Percentiles rank a stretch among this genome's conserved stretches.
Evolutionary conservation across 139 green algal species (phyloP).

Genomic region (Mesotaenium endlicherianum): DNA sequence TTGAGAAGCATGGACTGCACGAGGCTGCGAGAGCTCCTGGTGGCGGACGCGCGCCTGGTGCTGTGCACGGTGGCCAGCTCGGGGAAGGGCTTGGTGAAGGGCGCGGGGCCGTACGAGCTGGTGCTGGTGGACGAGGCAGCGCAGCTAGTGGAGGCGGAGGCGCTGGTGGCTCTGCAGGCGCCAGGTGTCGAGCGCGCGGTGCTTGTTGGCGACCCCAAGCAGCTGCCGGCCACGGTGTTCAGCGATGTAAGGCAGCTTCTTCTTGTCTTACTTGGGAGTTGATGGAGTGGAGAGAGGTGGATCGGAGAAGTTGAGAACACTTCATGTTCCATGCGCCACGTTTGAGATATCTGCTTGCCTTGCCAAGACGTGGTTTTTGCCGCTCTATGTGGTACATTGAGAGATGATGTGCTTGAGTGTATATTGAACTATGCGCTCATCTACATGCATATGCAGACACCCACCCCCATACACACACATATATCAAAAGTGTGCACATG

Average conservation of each 20-base stretch:
- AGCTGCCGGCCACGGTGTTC: slow-evolving; percentile 64
- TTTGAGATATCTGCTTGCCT: too few species aligned
- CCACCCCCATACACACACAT: too few species aligned
- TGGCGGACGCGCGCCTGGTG: slow-evolving; percentile 4
- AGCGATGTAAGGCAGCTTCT: slow-evolving; percentile 11
- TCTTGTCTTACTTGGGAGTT: not conserved
- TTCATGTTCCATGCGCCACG: too few species aligned
- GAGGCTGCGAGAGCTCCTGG: not conserved
- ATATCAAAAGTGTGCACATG: too few species aligned
- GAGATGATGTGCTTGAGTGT: too few species aligned
- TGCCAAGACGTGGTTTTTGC: too few species aligned
- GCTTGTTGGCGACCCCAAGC: slow-evolving; percentile 54
- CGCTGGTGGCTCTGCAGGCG: slow-evolving; percentile 72
- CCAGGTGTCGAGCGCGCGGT: slow-evolving; percentile 58
- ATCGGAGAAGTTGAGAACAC: too few species aligned
- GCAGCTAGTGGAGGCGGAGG: slow-evolving; percentile 79
- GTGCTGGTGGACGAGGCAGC: slow-evolving; percentile 94
- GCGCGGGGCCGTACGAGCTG: slow-evolving; percentile 49
- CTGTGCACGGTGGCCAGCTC: slow-evolving; percentile 33
- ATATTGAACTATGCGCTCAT: too few species aligned
- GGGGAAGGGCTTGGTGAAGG: not conserved
- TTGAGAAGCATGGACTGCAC: not conserved
- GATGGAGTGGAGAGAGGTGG: too few species aligned
- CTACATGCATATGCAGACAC: too few species aligned
- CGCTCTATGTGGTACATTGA: too few species aligned